phyloP scores from a whole-genome alignment of 2,329 filamentous ascomycete species.

The Exserohilum rostratum region DNA sequence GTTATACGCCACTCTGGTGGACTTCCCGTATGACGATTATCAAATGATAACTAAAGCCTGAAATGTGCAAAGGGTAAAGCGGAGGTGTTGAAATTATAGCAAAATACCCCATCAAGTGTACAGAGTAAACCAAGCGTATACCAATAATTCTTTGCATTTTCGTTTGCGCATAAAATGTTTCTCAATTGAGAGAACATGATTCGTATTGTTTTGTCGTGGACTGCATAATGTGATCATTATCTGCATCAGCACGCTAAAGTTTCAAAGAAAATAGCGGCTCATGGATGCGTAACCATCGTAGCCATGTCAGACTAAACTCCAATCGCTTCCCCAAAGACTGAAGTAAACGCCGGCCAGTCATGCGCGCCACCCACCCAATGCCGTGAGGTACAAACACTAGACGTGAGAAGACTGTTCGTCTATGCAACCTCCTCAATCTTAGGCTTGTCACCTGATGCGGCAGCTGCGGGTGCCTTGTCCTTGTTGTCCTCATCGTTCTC shows the following conservation, averaged over 20 bases:
- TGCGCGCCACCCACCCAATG: slow-evolving; percentile 9
- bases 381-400: slow-evolving; percentile 17
- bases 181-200: slow-evolving; percentile 7
- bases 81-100: not conserved
- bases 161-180: not conserved
- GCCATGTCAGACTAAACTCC: slow-evolving; percentile 11
- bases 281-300: slow-evolving; percentile 1
- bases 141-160: not conserved
- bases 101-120: not conserved
- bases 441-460: slow-evolving; percentile 40
- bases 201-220: slow-evolving; percentile 24
- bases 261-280: slow-evolving; percentile 5
- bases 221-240: slow-evolving; percentile 20
- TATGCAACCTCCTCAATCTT: slow-evolving; percentile 57
- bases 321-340: slow-evolving; percentile 7
- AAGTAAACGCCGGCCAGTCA: slow-evolving; percentile 11
- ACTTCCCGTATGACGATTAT: slow-evolving; percentile 66
- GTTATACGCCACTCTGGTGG: slow-evolving; percentile 59
- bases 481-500: slow-evolving; percentile 44
- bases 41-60: slow-evolving; percentile 53
- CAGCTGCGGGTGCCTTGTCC: slow-evolving; percentile 33
- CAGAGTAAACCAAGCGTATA: not conserved
- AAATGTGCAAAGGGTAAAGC: not conserved
- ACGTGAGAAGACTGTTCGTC: slow-evolving; percentile 18
- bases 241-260: slow-evolving; percentile 13